phyloP scores from a whole-genome alignment of 495 filamentous ascomycete genomes.

The Aspergillus affinis region DNA sequence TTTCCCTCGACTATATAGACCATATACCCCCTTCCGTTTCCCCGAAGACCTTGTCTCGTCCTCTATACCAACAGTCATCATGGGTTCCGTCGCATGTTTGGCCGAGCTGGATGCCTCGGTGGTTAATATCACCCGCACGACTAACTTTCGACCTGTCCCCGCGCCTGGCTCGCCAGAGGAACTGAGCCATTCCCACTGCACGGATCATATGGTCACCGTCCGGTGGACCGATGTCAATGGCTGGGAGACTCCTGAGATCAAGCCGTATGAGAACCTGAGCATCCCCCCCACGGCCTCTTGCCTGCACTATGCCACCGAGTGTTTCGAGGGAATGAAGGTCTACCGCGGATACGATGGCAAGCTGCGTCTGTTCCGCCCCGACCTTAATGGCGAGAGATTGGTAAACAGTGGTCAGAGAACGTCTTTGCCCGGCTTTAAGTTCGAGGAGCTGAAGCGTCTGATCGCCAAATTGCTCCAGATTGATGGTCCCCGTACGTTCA shows the following conservation, averaged over 20 bases:
- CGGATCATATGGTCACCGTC: conserved; percentile 87
- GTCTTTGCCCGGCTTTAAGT: conserved; percentile 73
- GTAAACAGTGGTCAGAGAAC: conserved; percentile 68
- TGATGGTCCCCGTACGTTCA: conserved; percentile 40
- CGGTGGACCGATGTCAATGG: conserved; percentile 65
- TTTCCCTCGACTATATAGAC: neutral
- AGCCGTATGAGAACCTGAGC: conserved; percentile 75
- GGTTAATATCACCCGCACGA: conserved; percentile 66
- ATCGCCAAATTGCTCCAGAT: conserved; percentile 64
- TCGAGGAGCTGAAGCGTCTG: conserved; percentile 68
- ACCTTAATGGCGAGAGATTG: conserved; percentile 75
- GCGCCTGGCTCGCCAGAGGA: conserved; percentile 53
- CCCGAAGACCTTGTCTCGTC: neutral
- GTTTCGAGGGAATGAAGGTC: conserved; percentile 29
- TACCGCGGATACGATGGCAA: conserved; percentile 27
- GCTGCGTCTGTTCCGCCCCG: conserved; percentile 82
- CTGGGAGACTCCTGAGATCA: conserved; percentile 76
- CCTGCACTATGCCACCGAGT: conserved; percentile 27
- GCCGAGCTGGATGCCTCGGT: conserved; percentile 70
- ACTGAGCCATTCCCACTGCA: conserved; percentile 60
- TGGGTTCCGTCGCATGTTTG: conserved; percentile 37
- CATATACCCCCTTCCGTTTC: neutral
- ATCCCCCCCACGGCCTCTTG: conserved; percentile 79
- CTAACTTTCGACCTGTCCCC: conserved; percentile 67
- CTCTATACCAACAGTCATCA: conserved; percentile 19